These are phyloP conservation scores for Solanum gracilifrons DNA, from an alignment of 257 asterid species.

Conservation along the genomic window DNA sequence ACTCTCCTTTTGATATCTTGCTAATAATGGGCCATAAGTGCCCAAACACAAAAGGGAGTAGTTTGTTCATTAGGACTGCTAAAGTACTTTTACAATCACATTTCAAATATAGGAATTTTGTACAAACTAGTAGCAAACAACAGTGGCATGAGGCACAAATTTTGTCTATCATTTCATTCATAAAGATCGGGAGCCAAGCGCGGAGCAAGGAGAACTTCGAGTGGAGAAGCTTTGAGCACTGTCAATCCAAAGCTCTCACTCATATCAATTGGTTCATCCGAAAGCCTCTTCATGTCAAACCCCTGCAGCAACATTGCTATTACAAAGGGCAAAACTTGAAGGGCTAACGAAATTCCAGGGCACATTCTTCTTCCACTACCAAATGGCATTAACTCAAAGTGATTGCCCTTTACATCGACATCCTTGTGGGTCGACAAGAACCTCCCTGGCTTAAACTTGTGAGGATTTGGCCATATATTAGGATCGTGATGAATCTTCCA, in stretches of 20 bases:
- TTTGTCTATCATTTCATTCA: neutral
- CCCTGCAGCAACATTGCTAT: slow-evolving; percentile 30
- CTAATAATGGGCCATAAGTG: too few relatives aligned
- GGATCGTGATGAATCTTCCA: slow-evolving; percentile 45
- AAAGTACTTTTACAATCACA: neutral
- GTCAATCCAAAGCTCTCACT: slow-evolving; percentile 30
- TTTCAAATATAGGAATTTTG: neutral
- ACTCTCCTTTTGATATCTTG: too few relatives aligned
- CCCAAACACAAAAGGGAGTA: too few relatives aligned
- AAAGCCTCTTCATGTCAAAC: slow-evolving; percentile 15
- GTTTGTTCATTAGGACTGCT: neutral
- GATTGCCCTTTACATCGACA: slow-evolving; percentile 18
- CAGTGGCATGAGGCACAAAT: neutral
- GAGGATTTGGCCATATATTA: slow-evolving; percentile 36
- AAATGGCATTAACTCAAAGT: slow-evolving; percentile 45
- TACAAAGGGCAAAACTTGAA: slow-evolving; percentile 11
- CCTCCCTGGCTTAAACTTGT: slow-evolving; percentile 37
- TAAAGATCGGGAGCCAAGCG: slow-evolving; percentile 18
- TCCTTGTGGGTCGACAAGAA: slow-evolving; percentile 25
- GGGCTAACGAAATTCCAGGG: slow-evolving; percentile 20
- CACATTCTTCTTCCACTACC: slow-evolving; percentile 46
- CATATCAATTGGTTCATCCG: slow-evolving; percentile 28
- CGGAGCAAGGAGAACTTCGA: slow-evolving; percentile 17
- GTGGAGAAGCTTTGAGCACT: slow-evolving; percentile 30
- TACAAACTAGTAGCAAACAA: neutral